Evolutionary conservation across 2,329 filamentous ascomycete genomes (phyloP).

Genomic region (Talaromyces sp.): DNA sequence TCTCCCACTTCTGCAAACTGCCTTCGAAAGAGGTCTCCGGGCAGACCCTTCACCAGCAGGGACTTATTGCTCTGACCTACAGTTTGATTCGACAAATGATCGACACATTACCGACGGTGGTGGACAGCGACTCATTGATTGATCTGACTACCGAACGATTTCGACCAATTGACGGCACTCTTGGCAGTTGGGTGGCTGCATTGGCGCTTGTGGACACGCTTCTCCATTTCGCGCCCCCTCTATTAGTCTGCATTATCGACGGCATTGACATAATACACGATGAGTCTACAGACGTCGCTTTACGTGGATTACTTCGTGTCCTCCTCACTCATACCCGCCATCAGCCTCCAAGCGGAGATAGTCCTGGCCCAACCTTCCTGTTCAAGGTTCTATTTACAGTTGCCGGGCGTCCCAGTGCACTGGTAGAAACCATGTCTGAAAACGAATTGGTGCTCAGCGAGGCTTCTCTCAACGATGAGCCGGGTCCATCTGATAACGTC

Average conservation of each 20-base stretch:
- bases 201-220: constrained; percentile 40
- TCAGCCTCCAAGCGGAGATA: constrained; percentile 21
- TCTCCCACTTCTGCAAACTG: constrained; percentile 42
- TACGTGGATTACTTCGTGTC: constrained; percentile 37
- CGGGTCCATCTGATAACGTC: constrained; percentile 24
- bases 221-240: constrained; percentile 38
- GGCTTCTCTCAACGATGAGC: constrained; percentile 24
- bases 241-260: constrained; percentile 41
- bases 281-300: constrained; percentile 33
- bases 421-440: constrained; percentile 38
- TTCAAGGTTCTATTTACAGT: constrained; percentile 43
- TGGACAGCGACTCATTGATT: constrained; percentile 38
- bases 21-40: constrained; percentile 23
- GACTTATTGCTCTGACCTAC: constrained; percentile 41
- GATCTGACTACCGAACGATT: constrained; percentile 42
- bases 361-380: constrained; percentile 30
- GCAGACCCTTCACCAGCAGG: constrained; percentile 31
- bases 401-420: constrained; percentile 31
- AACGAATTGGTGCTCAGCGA: constrained; percentile 34
- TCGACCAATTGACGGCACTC: constrained; percentile 35
- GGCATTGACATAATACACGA: constrained; percentile 39
- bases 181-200: constrained; percentile 39
- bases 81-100: constrained; percentile 44
- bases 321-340: constrained; percentile 38
- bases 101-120: constrained; percentile 38